Evolutionary conservation across 1,284 basidiomycete species (phyloP).

Genomic region (Cutaneotrichosporon sp.): DNA sequence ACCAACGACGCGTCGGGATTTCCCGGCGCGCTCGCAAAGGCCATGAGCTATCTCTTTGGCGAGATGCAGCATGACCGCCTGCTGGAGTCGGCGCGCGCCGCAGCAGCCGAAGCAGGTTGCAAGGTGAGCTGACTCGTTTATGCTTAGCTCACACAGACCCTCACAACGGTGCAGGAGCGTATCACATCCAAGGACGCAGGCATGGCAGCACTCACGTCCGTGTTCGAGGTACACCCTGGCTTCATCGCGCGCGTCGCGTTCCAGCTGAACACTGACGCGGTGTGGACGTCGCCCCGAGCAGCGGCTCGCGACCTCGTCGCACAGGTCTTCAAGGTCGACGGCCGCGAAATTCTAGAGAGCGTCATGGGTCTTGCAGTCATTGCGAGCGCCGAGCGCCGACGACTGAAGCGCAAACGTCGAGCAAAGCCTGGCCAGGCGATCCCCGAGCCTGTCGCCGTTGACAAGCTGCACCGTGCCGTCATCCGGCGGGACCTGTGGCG

Average conservation of each 20-base stretch:
- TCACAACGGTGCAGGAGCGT: slow-evolving; percentile 14
- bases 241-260: slow-evolving; percentile 62
- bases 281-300: slow-evolving; percentile 25
- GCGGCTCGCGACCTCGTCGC: slow-evolving; percentile 43
- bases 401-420: slow-evolving; percentile 15
- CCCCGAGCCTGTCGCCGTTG: slow-evolving; percentile 20
- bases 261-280: slow-evolving; percentile 22
- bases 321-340: slow-evolving; percentile 45
- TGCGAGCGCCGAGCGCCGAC: slow-evolving; percentile 25
- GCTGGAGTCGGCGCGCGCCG: slow-evolving; percentile 53
- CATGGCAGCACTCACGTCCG: slow-evolving; percentile 24
- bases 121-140: slow-evolving; percentile 52
- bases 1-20: slow-evolving; percentile 55
- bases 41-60: slow-evolving; percentile 65
- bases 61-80: slow-evolving; percentile 72
- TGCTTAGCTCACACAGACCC: slow-evolving; percentile 16
- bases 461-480: slow-evolving; percentile 29
- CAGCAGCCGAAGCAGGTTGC: slow-evolving; percentile 57
- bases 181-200: slow-evolving; percentile 6
- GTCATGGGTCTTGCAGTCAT: slow-evolving; percentile 32
- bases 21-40: slow-evolving; percentile 62
- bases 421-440: background rate
- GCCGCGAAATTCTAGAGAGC: slow-evolving; percentile 30
- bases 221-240: slow-evolving; percentile 43
- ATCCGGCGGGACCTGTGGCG: slow-evolving; percentile 63